phyloP scores from a whole-genome alignment of 2,329 filamentous ascomycete genomes.

The Nothomitra cinnamomea region DNA sequence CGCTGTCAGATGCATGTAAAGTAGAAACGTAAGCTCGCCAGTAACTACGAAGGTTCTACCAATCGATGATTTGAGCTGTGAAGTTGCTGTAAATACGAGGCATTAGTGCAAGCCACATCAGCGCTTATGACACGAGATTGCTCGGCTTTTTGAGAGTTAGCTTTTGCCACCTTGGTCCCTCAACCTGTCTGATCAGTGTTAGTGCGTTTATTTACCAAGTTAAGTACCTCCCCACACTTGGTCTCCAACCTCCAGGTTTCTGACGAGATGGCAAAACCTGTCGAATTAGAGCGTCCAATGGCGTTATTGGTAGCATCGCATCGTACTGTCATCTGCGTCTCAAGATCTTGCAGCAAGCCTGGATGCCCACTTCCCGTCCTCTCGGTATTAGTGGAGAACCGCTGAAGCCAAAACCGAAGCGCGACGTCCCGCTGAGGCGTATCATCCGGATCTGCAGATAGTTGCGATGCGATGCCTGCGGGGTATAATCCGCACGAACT shows the following conservation, averaged over 20 bases:
- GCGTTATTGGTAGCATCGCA: background rate
- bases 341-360: background rate
- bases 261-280: background rate
- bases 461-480: conserved; percentile 5
- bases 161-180: too few species aligned
- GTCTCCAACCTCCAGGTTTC: conserved; percentile 9
- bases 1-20: background rate
- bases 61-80: background rate
- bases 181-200: too few species aligned
- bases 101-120: too few species aligned
- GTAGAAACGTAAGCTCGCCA: background rate
- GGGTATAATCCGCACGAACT: conserved; percentile 7
- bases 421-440: conserved; percentile 9
- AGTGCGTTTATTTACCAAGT: conserved; percentile 1
- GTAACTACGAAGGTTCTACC: background rate
- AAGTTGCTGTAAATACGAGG: background rate
- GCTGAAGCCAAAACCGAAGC: conserved; percentile 9
- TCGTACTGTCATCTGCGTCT: background rate
- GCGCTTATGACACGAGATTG: too few species aligned
- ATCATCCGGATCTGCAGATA: conserved; percentile 8
- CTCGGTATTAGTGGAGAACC: conserved; percentile 7
- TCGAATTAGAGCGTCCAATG: background rate
- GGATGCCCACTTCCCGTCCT: background rate
- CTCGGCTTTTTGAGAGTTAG: too few species aligned
- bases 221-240: conserved; percentile 8